phyloP scores from a whole-genome alignment of 257 asterid species.

The Solanum chilense region DNA sequence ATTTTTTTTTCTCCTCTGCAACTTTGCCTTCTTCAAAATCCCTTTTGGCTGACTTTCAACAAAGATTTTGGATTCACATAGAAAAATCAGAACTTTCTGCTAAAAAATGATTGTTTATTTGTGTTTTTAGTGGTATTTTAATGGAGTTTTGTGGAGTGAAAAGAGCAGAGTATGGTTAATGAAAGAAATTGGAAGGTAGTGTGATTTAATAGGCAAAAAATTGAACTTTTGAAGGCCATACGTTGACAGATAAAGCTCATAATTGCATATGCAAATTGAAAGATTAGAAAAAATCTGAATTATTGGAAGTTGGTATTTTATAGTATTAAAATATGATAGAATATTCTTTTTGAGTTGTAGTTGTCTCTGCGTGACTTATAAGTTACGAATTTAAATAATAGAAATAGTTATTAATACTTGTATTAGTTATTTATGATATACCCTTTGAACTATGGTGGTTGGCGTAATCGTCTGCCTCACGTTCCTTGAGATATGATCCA shows the following conservation, averaged over 20 bases:
- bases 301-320: background rate
- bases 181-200: background rate
- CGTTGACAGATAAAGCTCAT: background rate
- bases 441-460: too few species aligned
- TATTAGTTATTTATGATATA: fast-evolving
- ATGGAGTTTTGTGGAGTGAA: background rate
- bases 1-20: too few species aligned
- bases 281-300: background rate
- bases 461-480: fast-evolving
- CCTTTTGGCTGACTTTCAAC: background rate
- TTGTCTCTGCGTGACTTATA: background rate
- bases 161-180: background rate
- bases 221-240: background rate
- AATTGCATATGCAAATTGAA: background rate
- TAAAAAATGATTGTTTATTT: background rate
- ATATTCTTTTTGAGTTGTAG: background rate
- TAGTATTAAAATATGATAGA: background rate
- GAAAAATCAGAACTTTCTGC: background rate
- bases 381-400: fast-evolving
- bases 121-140: background rate
- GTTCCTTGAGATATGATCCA: background rate
- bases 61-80: background rate
- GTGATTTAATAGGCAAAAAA: background rate
- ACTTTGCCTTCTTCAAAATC: background rate
- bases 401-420: background rate